Evolutionary conservation across 2,329 filamentous ascomycete genomes (phyloP), one percentile per base, ranked within the genome.

Genomic region (Periconia macrospinosa): DNA sequence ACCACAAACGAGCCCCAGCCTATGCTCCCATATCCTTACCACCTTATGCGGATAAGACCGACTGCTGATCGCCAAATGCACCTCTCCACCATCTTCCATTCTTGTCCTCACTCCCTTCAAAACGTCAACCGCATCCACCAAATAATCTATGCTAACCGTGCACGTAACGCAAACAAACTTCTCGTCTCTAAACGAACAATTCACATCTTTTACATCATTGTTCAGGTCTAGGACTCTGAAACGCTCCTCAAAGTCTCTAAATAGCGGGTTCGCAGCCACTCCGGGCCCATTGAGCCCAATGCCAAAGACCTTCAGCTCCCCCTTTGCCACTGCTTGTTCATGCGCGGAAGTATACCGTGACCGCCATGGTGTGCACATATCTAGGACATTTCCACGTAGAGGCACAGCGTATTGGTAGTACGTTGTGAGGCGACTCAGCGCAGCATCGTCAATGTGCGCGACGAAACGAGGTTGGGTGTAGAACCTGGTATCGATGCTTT

Each of bases 31-130:
- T 17, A 76, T 67, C 20, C 67, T 70, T 6, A 83, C 75, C 1
- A 76, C 80, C 58, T 84, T 83, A 1, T 78, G 81, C 1, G 80
- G 79, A 57, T 83, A 83, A 60, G 79, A 83, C 2, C 81, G 75
- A 62, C 83, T 81, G 27, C 76, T 79, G 41, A 83, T 76, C 0
- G 75, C 74, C 45, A 83, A 62, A 68, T 83, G 80, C n/a, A 82
- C 74, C 1, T 49, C 74, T 0, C 79, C 81, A 1, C 76, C 77
- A 1, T 62, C 55, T 5, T 71, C 78, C 17, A 76, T 78, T 10
- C 69, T 61, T 23, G 83, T 60, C 23, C 75, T 76, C 15, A 42
- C 17, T 20, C 19, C 13, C 15, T 55, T 53, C 17, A 83, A 75
- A 0, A 83, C 74, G 17, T 76, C 70, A 6, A 79, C 60, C 0